Base-by-base conservation (phyloP, 2,329 filamentous ascomycete genomes). In the Sclerotinia borealis region DNA sequence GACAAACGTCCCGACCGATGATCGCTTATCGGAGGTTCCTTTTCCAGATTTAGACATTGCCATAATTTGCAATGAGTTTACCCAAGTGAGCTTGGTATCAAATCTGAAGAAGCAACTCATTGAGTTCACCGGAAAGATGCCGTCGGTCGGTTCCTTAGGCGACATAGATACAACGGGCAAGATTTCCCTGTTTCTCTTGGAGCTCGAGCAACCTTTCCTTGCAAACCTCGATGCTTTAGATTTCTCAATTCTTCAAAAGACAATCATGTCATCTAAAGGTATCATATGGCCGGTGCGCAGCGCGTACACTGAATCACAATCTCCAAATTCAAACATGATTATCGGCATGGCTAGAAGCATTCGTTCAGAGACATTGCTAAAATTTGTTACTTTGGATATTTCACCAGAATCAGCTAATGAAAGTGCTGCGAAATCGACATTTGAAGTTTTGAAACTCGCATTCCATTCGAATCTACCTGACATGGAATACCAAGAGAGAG, bases 221-320 rank as follows among this genome's bases (percentile, higher is more conserved):
- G 79, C 78, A 65, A 63, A 72, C 39, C 79, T 82, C 75, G 68
- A 67, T 2, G 69, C 76, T 11, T 13, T 67, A 0, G 70, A 76
- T 5, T 85, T 82, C 65, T 59, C 74, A 0, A 47, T 68, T 1
- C 76, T 85, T 34, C 76, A 79, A 34, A 66, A 68, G 0, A 68
- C 85, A 19, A 69, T 80, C 3, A 68, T 70, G 5, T 60, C 59
- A 1, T 72, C 77, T 1, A 75, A 73, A 19, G 75, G 77, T 2
- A 67, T 84, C 1, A 52, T 85, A 1, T 85, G 82, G 81, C 65
- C 82, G 22, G 80, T 80, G 0, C 71, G 72, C 0, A 78, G 77
- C 4, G 79, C 78, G 1, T 76, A 79, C 36, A 76, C 66, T 70
- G 73, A 73, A 41, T 65, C 69, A 55, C 41, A 65, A 2, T 66